These are phyloP conservation scores for Sungouiozyma ichnusensis DNA, from an alignment of 805 yeast genomes.

Conservation along the genomic window DNA sequence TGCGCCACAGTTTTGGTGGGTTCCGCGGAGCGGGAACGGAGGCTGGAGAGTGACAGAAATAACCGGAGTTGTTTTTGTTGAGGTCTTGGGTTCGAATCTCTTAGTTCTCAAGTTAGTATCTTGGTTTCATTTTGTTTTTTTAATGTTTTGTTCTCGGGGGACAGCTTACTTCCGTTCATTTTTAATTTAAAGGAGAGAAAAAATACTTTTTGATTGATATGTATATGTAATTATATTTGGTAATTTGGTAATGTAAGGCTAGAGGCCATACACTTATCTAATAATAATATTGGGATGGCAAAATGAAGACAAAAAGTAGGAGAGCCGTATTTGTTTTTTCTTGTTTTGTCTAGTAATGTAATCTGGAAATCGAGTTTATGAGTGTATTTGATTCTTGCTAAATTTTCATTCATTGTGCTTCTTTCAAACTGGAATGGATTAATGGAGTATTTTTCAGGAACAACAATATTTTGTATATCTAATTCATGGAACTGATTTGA, in stretches of 20 bases:
- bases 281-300: neutral
- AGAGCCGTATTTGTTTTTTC: neutral
- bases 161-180: too few relatives aligned
- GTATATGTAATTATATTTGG: neutral
- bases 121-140: neutral
- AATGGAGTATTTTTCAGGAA: neutral
- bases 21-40: too few relatives aligned
- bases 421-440: neutral
- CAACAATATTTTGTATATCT: neutral
- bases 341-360: neutral
- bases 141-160: neutral
- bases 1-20: too few relatives aligned
- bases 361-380: neutral
- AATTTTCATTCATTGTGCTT: neutral
- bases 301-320: neutral
- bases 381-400: neutral
- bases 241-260: neutral
- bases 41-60: too few relatives aligned
- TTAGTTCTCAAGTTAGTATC: too few relatives aligned
- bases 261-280: neutral
- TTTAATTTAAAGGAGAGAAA: neutral
- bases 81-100: neutral
- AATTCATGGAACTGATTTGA: neutral
- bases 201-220: too few relatives aligned
- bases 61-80: too few relatives aligned